Evolutionary conservation across 1,284 basidiomycete species (phyloP).

Genomic region (Trametes hirsuta): DNA sequence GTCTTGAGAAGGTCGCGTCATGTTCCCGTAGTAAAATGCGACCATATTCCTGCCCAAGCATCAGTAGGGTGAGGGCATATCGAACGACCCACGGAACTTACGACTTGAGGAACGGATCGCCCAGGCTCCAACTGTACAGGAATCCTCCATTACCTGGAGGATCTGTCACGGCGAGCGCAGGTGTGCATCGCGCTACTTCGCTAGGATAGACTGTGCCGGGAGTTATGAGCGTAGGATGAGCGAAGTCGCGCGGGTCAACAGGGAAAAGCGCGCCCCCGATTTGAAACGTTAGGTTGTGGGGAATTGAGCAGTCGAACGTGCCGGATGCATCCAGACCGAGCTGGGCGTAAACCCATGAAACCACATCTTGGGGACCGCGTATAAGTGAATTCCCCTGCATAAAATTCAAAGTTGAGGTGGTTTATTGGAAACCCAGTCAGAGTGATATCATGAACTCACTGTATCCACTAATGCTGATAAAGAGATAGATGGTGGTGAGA

Average conservation of each 20-base stretch:
- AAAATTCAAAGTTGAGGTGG: background rate
- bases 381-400: slow-evolving; percentile 43
- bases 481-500: slow-evolving; percentile 38
- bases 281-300: slow-evolving; percentile 61
- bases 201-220: slow-evolving; percentile 24
- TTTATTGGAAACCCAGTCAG: no score
- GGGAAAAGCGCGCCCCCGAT: slow-evolving; percentile 66
- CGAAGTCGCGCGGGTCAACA: slow-evolving; percentile 69
- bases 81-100: slow-evolving; percentile 25
- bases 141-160: slow-evolving; percentile 43
- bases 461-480: slow-evolving; percentile 57
- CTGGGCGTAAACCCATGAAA: slow-evolving; percentile 41
- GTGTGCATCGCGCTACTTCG: slow-evolving; percentile 39
- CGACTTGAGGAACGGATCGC: slow-evolving; percentile 46
- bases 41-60: slow-evolving; percentile 33
- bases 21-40: slow-evolving; percentile 66
- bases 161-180: slow-evolving; percentile 54
- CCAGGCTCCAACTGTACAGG: slow-evolving; percentile 44
- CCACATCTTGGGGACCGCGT: slow-evolving; percentile 41
- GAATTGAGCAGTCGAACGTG: slow-evolving; percentile 45
- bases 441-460: no score
- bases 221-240: slow-evolving; percentile 29
- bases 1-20: slow-evolving; percentile 62
- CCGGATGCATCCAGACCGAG: slow-evolving; percentile 25
- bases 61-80: background rate